Percentiles rank a stretch among this genome's conserved stretches.
phyloP scores from a whole-genome alignment of 2,329 filamentous ascomycete species.

The Tolypocladium inflatum region DNA sequence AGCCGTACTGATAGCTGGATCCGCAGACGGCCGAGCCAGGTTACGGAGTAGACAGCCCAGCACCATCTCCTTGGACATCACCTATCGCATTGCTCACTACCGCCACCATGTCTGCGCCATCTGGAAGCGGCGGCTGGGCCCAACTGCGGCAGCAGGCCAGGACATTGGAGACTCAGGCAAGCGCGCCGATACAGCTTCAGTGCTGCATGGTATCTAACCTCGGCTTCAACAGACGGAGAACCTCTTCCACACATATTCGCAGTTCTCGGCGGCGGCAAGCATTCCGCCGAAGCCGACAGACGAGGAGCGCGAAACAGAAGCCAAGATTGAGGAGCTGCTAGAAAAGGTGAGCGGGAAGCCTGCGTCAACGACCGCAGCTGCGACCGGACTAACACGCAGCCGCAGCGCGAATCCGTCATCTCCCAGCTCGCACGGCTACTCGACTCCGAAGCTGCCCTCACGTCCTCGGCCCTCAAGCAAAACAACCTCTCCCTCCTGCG shows the following conservation, averaged over 20 bases:
- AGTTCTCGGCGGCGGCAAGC: constrained; percentile 73
- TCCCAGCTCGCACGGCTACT: constrained; percentile 78
- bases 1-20: not conserved
- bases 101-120: constrained; percentile 38
- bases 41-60: not conserved
- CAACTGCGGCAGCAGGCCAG: constrained; percentile 90
- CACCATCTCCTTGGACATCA: not conserved
- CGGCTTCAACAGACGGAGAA: constrained; percentile 65
- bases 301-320: constrained; percentile 72
- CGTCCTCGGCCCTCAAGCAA: constrained; percentile 89
- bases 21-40: not conserved
- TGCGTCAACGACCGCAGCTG: not conserved
- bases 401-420: constrained; percentile 72
- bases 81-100: not conserved
- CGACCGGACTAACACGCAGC: constrained; percentile 4
- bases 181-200: constrained; percentile 3
- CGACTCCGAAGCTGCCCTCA: constrained; percentile 81
- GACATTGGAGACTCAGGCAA: constrained; percentile 80
- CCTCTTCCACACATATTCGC: constrained; percentile 77
- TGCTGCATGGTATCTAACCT: not conserved
- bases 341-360: constrained; percentile 45
- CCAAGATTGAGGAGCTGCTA: constrained; percentile 74
- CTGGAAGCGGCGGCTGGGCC: constrained; percentile 67
- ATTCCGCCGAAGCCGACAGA: constrained; percentile 76
- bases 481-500: constrained; percentile 89